Base-by-base conservation (phyloP, 768 basidiomycete genomes). In the Rhizopogon vesiculosus region DNA sequence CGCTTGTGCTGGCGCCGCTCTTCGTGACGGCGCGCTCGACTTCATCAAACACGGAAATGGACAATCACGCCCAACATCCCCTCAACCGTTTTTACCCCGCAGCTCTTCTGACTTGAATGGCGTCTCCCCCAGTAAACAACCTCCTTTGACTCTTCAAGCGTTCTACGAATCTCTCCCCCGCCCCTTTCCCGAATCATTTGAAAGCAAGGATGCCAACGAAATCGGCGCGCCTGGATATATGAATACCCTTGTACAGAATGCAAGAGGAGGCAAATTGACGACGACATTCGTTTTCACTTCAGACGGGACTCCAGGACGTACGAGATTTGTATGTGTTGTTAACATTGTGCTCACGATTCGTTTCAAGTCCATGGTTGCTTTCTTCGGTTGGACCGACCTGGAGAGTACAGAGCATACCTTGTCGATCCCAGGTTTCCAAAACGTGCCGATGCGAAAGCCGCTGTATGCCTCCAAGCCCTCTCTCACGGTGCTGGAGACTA, bases 161-260 rank as follows among this genome's bases (percentile, higher is more conserved):
- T 89, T 84, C 66, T 86, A 79, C 61, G 85, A 85, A n/a, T 66
- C 79, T 13, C 77, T 90, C 44, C 86, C 87, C 1, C 76, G 77
- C 44, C 87, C 86, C 1, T 79, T 87, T 51, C 81, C 84, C 0
- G 83, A 85, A 56, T 62, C 72, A 10, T 72, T 85, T 9, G 75
- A 73, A 1, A 71, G 74, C 13, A 76, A 75, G 59, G 65, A 74
- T 3, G 78, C 77, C 7, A 57, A 67, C 1, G 79, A 84, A 55
- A 77, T 86, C 54, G 83, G 85, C 50, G 79, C 79, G 0, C 72
- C 80, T 1, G 75, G 71, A 0, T 83, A 78, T 75, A 58, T 89
- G 39, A 83, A 84, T 56, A 71, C 64, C 7, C 66, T 75, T 13
- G 61, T 84, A 13, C 81, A 84, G 58, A 69, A 70, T 16, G 78